These are phyloP conservation scores for Fusarium kyushuense DNA, from an alignment of 2,329 filamentous ascomycete species.

Conservation along the genomic window DNA sequence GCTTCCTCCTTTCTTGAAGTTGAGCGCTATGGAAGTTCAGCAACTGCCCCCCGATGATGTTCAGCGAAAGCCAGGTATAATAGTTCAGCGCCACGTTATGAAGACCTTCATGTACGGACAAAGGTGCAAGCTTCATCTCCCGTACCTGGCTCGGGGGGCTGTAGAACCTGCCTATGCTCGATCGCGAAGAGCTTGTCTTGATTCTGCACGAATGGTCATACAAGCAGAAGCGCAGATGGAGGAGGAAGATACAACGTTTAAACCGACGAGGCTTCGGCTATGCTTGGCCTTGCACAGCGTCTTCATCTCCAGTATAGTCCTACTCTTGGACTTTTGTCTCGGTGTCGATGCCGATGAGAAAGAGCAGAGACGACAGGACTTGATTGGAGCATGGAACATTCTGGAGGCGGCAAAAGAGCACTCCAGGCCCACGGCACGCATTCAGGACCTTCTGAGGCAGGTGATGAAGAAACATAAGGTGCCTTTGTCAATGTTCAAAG, in stretches of 20 bases:
- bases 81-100: conserved; percentile 51
- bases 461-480: conserved; percentile 52
- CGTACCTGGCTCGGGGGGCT: conserved; percentile 52
- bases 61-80: conserved; percentile 42
- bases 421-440: conserved; percentile 48
- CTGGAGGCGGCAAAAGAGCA: conserved; percentile 49
- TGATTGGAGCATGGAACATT: conserved; percentile 51
- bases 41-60: conserved; percentile 42
- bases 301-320: conserved; percentile 52
- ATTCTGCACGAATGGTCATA: conserved; percentile 50
- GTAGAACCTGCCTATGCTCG: conserved; percentile 51
- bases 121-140: conserved; percentile 53
- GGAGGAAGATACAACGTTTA: conserved; percentile 45
- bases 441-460: conserved; percentile 50
- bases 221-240: conserved; percentile 49
- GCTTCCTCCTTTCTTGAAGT: conserved; percentile 48
- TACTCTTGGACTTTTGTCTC: conserved; percentile 52
- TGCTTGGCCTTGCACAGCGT: conserved; percentile 51
- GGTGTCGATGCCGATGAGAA: conserved; percentile 42
- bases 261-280: conserved; percentile 47
- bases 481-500: conserved; percentile 25
- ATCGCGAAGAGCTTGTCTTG: conserved; percentile 51
- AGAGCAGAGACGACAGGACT: conserved; percentile 43
- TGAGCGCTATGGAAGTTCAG: conserved; percentile 36
- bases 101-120: conserved; percentile 52